Percentiles rank a stretch among this genome's conserved stretches.
Evolutionary conservation across 768 basidiomycete species (phyloP).

Genomic region (Rhodotorula diobovata): DNA sequence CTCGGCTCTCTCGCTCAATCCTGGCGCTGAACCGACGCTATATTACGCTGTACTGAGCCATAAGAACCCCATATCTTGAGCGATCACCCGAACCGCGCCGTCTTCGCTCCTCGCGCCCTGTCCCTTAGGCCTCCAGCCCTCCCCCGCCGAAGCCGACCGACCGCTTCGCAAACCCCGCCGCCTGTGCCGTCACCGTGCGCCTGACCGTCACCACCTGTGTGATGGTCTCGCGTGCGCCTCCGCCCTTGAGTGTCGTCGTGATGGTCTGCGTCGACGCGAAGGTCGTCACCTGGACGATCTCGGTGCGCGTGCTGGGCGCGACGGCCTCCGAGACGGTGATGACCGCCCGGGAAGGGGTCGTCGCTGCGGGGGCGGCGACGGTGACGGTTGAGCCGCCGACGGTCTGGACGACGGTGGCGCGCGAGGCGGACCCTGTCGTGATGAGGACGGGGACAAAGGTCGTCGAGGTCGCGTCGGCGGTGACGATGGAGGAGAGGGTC

Average conservation of each 20-base stretch:
- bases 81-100: no score
- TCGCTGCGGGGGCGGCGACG: not conserved
- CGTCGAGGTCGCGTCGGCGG: constrained; percentile 6
- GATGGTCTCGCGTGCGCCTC: not conserved
- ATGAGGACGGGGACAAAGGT: not conserved
- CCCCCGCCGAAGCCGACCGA: not conserved
- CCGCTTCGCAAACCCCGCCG: not conserved
- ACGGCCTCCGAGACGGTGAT: constrained; percentile 15
- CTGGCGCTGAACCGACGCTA: no score
- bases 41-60: no score
- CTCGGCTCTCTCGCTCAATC: no score
- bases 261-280: constrained; percentile 21
- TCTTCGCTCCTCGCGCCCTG: not conserved
- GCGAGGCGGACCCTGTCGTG: not conserved
- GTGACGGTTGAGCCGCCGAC: constrained; percentile 22
- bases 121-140: no score
- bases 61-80: no score
- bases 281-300: constrained; percentile 22
- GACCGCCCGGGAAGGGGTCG: not conserved
- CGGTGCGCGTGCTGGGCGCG: constrained; percentile 10
- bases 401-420: not conserved
- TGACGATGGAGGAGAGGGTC: constrained; percentile 8
- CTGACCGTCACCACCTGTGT: constrained; percentile 12
- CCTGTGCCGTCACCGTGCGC: constrained; percentile 10
- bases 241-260: constrained; percentile 16